Conservation (phyloP, 1,284 basidiomycete genomes). For the Cystobasidiaceae sp. region DNA sequence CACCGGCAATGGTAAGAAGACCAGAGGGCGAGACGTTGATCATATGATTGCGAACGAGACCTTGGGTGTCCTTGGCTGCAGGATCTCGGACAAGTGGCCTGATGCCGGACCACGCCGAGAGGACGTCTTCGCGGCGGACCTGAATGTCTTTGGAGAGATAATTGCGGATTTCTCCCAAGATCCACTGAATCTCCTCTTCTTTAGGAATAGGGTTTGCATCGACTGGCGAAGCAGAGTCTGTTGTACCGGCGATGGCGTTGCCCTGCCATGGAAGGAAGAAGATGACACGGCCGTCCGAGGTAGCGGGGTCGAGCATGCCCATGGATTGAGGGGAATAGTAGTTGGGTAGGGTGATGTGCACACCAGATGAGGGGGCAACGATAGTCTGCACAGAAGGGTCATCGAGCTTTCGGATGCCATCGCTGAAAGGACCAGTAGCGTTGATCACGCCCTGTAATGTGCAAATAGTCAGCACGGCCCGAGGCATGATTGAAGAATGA, state of each 20-base stretch:
- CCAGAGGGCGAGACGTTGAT: slow-evolving; percentile 77
- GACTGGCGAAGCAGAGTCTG: slow-evolving; percentile 76
- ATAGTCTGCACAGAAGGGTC: slow-evolving; percentile 76
- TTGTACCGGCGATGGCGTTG: slow-evolving; percentile 94
- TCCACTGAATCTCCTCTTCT: slow-evolving; percentile 96
- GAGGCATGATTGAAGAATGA: neutral
- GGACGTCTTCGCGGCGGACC: slow-evolving; percentile 91
- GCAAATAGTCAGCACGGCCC: neutral
- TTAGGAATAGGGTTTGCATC: slow-evolving; percentile 72
- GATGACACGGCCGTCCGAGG: slow-evolving; percentile 93
- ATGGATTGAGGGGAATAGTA: slow-evolving; percentile 94
- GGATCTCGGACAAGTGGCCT: slow-evolving; percentile 86
- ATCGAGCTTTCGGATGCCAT: slow-evolving; percentile 79
- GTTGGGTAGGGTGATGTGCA: slow-evolving; percentile 93
- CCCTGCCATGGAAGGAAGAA: slow-evolving; percentile 99
- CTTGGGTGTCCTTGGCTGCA: slow-evolving; percentile 71
- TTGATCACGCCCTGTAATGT: slow-evolving; percentile 74
- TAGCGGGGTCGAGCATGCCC: slow-evolving; percentile 91
- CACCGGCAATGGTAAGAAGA: slow-evolving; percentile 89
- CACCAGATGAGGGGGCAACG: slow-evolving; percentile 84
- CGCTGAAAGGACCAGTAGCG: slow-evolving; percentile 91
- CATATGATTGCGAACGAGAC: slow-evolving; percentile 89
- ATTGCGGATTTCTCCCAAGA: slow-evolving; percentile 81
- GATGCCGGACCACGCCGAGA: slow-evolving; percentile 90
- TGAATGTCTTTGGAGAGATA: slow-evolving; percentile 90